These are phyloP conservation scores for Podaxis sp. DNA, from an alignment of 768 basidiomycete species.

Conservation along the genomic window DNA sequence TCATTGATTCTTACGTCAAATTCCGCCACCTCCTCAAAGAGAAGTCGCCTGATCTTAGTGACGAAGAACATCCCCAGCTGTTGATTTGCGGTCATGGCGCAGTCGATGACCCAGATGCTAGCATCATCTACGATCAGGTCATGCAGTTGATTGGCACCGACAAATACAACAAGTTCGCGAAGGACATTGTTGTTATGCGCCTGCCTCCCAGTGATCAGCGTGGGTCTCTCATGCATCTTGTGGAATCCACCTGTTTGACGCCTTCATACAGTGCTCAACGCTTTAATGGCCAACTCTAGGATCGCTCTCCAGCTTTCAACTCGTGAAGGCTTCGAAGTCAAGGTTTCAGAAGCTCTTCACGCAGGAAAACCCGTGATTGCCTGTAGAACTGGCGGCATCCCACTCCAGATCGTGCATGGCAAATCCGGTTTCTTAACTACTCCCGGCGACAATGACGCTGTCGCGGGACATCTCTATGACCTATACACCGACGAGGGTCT, in stretches of 20 bases:
- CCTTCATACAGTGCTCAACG: slow-evolving; percentile 65
- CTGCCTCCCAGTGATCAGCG: slow-evolving; percentile 83
- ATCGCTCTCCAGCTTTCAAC: slow-evolving; percentile 90
- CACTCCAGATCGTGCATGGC: slow-evolving; percentile 86
- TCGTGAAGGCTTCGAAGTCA: slow-evolving; percentile 96
- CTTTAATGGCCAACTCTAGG: slow-evolving; percentile 85
- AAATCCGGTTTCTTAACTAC: slow-evolving; percentile 86
- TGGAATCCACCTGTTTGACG: slow-evolving; percentile 27
- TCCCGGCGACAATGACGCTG: slow-evolving; percentile 71
- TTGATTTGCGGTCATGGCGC: slow-evolving; percentile 89
- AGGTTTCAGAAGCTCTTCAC: slow-evolving; percentile 94
- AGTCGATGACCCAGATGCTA: slow-evolving; percentile 94
- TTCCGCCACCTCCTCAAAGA: slow-evolving; percentile 68
- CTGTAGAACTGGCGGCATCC: slow-evolving; percentile 87
- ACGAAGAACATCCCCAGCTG: slow-evolving; percentile 68
- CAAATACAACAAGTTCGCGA: slow-evolving; percentile 50
- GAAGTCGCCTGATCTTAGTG: slow-evolving; percentile 39
- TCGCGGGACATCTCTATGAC: slow-evolving; percentile 75
- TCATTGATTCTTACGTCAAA: slow-evolving; percentile 84
- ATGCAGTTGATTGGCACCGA: slow-evolving; percentile 57
- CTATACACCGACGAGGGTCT: slow-evolving; percentile 74
- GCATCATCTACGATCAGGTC: slow-evolving; percentile 84
- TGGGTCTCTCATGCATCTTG: slow-evolving; percentile 39
- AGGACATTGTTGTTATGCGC: slow-evolving; percentile 77
- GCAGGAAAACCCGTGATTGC: slow-evolving; percentile 87